Evolutionary conservation across 2,329 filamentous ascomycete species (phyloP).

Genomic region (Colletotrichum musae): DNA sequence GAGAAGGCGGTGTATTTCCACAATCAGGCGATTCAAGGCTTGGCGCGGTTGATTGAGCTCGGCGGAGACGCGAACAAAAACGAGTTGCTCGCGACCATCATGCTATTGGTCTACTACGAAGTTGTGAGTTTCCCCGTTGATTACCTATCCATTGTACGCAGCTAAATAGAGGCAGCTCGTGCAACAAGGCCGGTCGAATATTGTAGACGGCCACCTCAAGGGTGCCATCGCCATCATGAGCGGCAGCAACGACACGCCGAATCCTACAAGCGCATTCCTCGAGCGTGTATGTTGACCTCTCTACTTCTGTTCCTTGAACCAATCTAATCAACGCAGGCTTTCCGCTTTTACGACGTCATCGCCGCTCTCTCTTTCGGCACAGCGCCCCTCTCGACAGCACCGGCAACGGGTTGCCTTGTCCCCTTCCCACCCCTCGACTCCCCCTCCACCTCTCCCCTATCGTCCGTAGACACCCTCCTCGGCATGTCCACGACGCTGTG

Average conservation of each 20-base stretch:
- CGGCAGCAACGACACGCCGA: slow-evolving; percentile 59
- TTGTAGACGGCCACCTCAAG: slow-evolving; percentile 73
- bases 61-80: slow-evolving; percentile 66
- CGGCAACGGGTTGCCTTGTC: slow-evolving; percentile 61
- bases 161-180: slow-evolving; percentile 64
- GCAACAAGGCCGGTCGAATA: slow-evolving; percentile 70
- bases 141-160: too few relatives aligned
- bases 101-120: slow-evolving; percentile 75
- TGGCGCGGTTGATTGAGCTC: slow-evolving; percentile 70
- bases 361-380: slow-evolving; percentile 74
- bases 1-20: slow-evolving; percentile 73
- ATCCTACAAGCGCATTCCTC: slow-evolving; percentile 70
- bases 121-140: slow-evolving; percentile 61
- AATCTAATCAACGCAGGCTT: slow-evolving; percentile 62
- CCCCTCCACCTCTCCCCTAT: slow-evolving; percentile 61
- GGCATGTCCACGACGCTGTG: slow-evolving; percentile 74
- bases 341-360: slow-evolving; percentile 77
- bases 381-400: slow-evolving; percentile 66
- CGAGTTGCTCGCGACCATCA: slow-evolving; percentile 73
- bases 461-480: slow-evolving; percentile 71
- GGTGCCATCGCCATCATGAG: slow-evolving; percentile 74
- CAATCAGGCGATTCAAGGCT: slow-evolving; percentile 70
- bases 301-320: background rate
- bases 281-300: slow-evolving; percentile 63
- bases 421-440: slow-evolving; percentile 64